Conservation (phyloP, 306 rosid genomes). For the Erythrophleum fordii region DNA sequence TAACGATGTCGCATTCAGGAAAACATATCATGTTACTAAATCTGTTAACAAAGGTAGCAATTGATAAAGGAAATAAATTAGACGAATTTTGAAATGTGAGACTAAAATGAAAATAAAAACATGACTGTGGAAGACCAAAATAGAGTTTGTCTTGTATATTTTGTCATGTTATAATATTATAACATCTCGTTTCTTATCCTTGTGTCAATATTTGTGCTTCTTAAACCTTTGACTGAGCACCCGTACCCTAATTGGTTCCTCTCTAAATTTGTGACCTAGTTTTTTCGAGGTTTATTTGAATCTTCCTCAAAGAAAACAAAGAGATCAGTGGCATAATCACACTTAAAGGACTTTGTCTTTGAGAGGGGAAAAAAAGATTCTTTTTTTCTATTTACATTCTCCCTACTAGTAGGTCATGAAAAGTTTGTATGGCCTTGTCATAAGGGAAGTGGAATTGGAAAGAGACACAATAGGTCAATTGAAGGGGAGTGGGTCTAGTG, state of each 20-base stretch:
- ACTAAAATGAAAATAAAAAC: not conserved
- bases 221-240: not conserved
- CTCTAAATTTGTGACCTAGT: not conserved
- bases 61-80: not conserved
- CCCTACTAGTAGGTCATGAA: constrained; percentile 19
- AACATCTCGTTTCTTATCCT: not conserved
- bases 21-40: not conserved
- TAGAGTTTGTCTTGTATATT: not conserved
- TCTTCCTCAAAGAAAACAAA: not conserved
- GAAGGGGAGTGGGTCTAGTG: constrained; percentile 29
- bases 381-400: constrained; percentile 9
- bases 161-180: not conserved
- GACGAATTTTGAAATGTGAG: not conserved
- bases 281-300: not conserved
- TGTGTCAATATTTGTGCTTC: not conserved
- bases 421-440: constrained; percentile 38
- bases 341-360: not conserved
- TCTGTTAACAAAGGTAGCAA: not conserved
- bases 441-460: constrained; percentile 31
- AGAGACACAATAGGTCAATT: constrained; percentile 40
- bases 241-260: no score
- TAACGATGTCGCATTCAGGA: not conserved
- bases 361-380: not conserved
- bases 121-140: not conserved
- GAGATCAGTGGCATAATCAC: no score